Conservation (phyloP, 2,329 filamentous ascomycete genomes). For the Penicillium sp. region DNA sequence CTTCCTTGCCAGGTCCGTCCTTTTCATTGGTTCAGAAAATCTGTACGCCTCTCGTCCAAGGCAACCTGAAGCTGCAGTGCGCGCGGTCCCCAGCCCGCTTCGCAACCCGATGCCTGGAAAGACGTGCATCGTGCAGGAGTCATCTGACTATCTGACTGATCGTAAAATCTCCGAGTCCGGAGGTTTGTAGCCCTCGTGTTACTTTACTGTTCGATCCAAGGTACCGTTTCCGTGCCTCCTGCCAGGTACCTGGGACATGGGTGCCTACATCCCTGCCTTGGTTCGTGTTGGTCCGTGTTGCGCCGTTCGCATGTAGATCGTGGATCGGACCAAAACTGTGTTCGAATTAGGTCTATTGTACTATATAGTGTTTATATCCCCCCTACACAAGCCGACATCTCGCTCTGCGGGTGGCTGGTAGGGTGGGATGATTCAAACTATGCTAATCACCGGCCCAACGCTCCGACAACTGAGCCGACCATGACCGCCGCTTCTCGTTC, state of each 20-base stretch:
- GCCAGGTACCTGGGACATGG: conserved; percentile 13
- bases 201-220: conserved; percentile 1
- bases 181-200: conserved; percentile 5
- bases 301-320: not conserved
- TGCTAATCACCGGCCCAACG: conserved; percentile 35
- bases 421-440: not conserved
- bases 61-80: conserved; percentile 6
- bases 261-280: conserved; percentile 4
- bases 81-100: conserved; percentile 12
- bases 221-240: not conserved
- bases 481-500: conserved; percentile 92
- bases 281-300: conserved; percentile 8
- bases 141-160: conserved; percentile 22
- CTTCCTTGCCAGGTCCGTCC: not conserved
- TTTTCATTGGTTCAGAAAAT: not conserved
- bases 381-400: not conserved
- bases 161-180: conserved; percentile 13
- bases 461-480: conserved; percentile 74
- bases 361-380: not conserved
- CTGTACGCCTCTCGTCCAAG: conserved; percentile 5
- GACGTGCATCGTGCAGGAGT: conserved; percentile 12
- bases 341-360: not conserved
- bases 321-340: not conserved
- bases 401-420: not conserved
- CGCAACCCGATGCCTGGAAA: conserved; percentile 4